A percentile compares a stretch with the other conserved stretches of the same genome.
Conservation (phyloP, 2,329 filamentous ascomycete species). For the Mollisia scopiformis region DNA sequence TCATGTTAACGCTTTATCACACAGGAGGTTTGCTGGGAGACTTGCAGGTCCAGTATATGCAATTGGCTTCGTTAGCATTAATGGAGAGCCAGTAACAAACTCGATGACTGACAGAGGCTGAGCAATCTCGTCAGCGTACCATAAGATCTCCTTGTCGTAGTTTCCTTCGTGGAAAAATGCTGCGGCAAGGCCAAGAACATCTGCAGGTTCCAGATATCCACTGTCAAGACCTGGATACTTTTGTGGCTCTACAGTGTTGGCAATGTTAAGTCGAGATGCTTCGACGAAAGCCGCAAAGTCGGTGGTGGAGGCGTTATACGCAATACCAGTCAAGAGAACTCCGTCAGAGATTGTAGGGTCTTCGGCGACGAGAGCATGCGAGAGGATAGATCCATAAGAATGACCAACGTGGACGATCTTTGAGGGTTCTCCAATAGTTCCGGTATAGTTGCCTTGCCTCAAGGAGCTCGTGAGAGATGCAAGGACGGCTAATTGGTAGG, state of each 20-base stretch:
- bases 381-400: conserved; percentile 62
- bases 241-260: background rate
- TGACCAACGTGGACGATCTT: conserved; percentile 65
- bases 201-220: background rate
- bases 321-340: conserved; percentile 57
- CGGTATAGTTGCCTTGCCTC: conserved; percentile 26
- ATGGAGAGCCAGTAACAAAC: background rate
- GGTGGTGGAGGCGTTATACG: background rate
- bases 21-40: background rate
- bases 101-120: background rate
- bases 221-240: background rate
- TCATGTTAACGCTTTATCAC: background rate
- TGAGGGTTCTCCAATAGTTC: background rate
- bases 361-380: conserved; percentile 53
- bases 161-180: background rate
- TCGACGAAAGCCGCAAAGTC: background rate
- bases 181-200: background rate
- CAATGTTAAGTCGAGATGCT: background rate
- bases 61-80: background rate
- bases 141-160: background rate
- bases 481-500: conserved; percentile 12
- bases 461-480: conserved; percentile 20
- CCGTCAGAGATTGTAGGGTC: conserved; percentile 57
- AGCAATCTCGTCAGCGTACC: background rate
- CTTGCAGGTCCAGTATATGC: background rate